Evolutionary conservation across 129 eudicot genomes (phyloP).

Genomic region (Flaveria trinervia): DNA sequence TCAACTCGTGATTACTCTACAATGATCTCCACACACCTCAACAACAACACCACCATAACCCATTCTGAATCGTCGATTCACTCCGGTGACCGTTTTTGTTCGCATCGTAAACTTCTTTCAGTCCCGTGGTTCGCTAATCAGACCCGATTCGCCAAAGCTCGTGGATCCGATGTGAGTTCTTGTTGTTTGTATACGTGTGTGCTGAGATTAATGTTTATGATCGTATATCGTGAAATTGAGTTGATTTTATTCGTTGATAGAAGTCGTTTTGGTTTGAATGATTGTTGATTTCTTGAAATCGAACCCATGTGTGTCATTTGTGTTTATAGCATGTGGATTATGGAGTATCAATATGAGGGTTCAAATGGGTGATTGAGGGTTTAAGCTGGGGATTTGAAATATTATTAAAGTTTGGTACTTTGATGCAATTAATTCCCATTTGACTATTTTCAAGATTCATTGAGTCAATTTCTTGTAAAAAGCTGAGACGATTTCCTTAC

Average conservation of each 20-base stretch:
- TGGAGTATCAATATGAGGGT: constrained; percentile 11
- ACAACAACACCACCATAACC: constrained; percentile 16
- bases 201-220: too few relatives aligned
- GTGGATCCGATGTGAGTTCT: constrained; percentile 65
- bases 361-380: constrained; percentile 9
- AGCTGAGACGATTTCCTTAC: not conserved
- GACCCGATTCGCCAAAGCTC: constrained; percentile 70
- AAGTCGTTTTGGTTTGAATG: not conserved
- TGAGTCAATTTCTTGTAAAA: constrained; percentile 1
- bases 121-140: constrained; percentile 71
- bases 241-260: not conserved
- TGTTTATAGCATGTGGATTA: constrained; percentile 17
- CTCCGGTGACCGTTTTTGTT: constrained; percentile 13
- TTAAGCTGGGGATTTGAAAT: not conserved
- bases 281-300: constrained; percentile 8
- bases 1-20: constrained; percentile 33
- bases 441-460: not conserved
- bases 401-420: not conserved
- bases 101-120: constrained; percentile 30
- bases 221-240: not conserved
- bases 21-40: constrained; percentile 29
- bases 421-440: too few relatives aligned
- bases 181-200: too few relatives aligned
- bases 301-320: not conserved
- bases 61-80: constrained; percentile 25